Evolutionary conservation across 1,284 basidiomycete species (phyloP).

Genomic region (Bondarzewia mesenterica): DNA sequence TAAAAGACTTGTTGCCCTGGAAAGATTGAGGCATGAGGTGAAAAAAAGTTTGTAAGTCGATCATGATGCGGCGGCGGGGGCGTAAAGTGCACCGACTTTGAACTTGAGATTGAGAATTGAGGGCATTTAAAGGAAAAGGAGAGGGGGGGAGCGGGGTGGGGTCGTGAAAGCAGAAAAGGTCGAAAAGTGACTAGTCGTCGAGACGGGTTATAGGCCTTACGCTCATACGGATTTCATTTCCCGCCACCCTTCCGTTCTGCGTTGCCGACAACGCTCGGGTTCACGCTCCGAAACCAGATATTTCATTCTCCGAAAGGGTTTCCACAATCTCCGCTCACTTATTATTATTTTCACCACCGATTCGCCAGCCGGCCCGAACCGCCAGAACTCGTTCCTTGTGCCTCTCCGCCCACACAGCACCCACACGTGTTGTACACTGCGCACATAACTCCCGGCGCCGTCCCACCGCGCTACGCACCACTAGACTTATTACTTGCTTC

Average conservation of each 20-base stretch:
- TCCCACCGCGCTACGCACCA: not conserved
- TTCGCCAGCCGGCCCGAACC: not conserved
- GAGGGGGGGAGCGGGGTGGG: not conserved
- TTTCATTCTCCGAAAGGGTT: too few species aligned
- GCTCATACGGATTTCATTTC: too few species aligned
- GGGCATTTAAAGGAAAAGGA: slow-evolving; percentile 42
- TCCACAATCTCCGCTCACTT: too few species aligned
- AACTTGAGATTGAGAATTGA: slow-evolving; percentile 82
- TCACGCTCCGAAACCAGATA: too few species aligned
- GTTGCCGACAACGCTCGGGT: too few species aligned
- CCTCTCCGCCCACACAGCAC: not conserved
- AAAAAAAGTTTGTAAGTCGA: slow-evolving; percentile 15
- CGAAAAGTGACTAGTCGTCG: too few species aligned
- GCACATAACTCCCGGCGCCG: not conserved
- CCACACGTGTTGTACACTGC: not conserved
- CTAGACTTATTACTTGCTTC: not conserved
- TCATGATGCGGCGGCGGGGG: slow-evolving; percentile 7
- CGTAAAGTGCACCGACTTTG: slow-evolving; percentile 44
- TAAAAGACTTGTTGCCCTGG: slow-evolving; percentile 85
- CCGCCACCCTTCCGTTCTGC: too few species aligned
- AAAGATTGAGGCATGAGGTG: slow-evolving; percentile 14
- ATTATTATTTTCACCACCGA: too few species aligned
- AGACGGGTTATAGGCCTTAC: too few species aligned
- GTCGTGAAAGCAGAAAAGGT: not conserved
- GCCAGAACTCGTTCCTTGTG: not conserved